Evolutionary conservation across 78 protist genomes (phyloP).

Genomic region (Kipferlia bialata): DNA sequence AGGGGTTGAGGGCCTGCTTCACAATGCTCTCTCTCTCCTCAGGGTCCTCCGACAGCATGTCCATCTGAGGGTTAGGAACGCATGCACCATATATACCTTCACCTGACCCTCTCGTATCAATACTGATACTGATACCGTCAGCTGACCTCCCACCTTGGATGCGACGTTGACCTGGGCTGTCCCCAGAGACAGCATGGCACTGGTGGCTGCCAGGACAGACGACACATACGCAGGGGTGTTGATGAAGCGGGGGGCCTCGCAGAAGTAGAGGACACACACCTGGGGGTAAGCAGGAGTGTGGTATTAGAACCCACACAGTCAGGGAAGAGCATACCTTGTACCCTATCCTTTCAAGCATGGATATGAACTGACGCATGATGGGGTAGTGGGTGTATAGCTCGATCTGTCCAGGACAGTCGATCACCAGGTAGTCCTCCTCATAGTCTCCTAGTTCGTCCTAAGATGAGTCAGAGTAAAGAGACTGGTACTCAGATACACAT

Average conservation of each 20-base stretch:
- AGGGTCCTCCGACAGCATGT: too few relatives aligned
- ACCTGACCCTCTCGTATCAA: too few relatives aligned
- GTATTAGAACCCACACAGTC: too few relatives aligned
- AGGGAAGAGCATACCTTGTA: too few relatives aligned
- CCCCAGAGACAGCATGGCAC: constrained; percentile 78
- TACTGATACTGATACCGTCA: too few relatives aligned
- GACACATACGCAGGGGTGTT: constrained; percentile 38
- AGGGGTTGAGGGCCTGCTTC: too few relatives aligned
- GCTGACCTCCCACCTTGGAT: constrained; percentile 77
- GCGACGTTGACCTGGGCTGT: constrained; percentile 78
- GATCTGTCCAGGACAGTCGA: constrained; percentile 95
- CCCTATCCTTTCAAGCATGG: constrained; percentile 34
- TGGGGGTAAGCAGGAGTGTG: too few relatives aligned
- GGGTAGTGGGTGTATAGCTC: constrained; percentile 82
- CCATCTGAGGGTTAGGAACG: too few relatives aligned
- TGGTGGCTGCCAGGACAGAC: constrained; percentile 54
- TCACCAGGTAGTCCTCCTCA: constrained; percentile 76
- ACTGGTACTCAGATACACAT: constrained; percentile 33
- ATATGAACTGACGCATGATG: constrained; percentile 48
- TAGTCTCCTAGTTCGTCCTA: constrained; percentile 65
- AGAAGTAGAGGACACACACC: constrained; percentile 48
- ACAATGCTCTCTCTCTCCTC: too few relatives aligned
- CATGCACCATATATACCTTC: too few relatives aligned
- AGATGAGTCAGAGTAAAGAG: constrained; percentile 68
- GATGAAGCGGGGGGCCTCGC: constrained; percentile 67